phyloP scores from a whole-genome alignment of 2,329 filamentous ascomycete genomes.

The Calonectria fujianensis region DNA sequence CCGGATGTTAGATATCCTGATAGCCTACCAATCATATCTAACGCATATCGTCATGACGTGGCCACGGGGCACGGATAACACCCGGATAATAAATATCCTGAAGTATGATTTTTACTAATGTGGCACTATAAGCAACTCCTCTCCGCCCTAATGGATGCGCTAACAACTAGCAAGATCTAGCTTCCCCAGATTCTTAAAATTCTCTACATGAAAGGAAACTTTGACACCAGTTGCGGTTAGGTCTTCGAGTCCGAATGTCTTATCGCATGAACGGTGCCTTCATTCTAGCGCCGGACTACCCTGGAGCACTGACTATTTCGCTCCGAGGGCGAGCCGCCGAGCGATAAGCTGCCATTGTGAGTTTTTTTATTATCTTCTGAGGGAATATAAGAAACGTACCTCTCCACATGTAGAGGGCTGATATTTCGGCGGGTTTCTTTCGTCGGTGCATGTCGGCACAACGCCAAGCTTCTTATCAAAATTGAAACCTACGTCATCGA shows the following conservation, averaged over 20 bases:
- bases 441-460: slow-evolving; percentile 7
- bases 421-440: not conserved
- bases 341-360: slow-evolving; percentile 3
- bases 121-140: not conserved
- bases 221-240: not conserved
- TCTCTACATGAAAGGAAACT: not conserved
- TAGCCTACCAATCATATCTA: slow-evolving; percentile 16
- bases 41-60: not conserved
- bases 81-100: slow-evolving; percentile 15
- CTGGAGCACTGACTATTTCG: too few species aligned
- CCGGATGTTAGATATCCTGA: slow-evolving; percentile 21
- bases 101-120: not conserved
- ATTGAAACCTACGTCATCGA: not conserved
- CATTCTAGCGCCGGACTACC: not conserved
- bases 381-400: not conserved
- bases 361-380: not conserved
- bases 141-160: not conserved
- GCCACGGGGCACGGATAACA: not conserved
- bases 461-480: slow-evolving; percentile 7
- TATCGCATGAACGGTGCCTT: too few species aligned
- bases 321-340: not conserved
- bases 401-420: slow-evolving; percentile 5
- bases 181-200: slow-evolving; percentile 4
- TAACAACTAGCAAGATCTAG: not conserved
- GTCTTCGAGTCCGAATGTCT: too few species aligned